Evolutionary conservation across 2,329 filamentous ascomycete species (phyloP), one percentile per base, ranked within the genome.

Genomic region (Aspergillus carbonarius): DNA sequence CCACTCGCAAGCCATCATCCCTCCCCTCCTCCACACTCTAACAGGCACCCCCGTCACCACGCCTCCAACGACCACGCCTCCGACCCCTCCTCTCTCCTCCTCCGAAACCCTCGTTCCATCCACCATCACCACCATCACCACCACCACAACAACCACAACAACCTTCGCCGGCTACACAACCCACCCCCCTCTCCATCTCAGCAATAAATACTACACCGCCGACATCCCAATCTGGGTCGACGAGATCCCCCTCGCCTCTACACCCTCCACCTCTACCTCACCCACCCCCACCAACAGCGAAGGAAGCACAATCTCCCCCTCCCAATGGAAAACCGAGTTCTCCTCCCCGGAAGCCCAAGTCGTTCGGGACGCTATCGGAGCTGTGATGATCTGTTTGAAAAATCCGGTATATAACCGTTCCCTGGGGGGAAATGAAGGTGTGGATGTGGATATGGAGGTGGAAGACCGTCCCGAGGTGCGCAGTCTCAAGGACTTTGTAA

Each of bases 211-310:
- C 64, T 81, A 80, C 60, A 69, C 63, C 4, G 70, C 76, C 5
- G 74, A 79, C 15, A 68, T 81, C 20, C 76, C 74, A 15, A 71
- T 81, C 46, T 81, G 78, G 78, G 78, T 80, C 18, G 78, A 81
- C 54, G 78, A 80, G 62, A 70, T 80, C 17, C 51, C 51, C 12
- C 51, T 54, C 6, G 13, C 35, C 2, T 8, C 20, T 12, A 13
- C 35, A 12, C 75, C 77, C 1, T 57, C 72, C 1, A 8, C n/a
- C 25, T 13, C 39, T 0, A 13, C 46, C 12, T n/a, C 50, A 15
- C 8, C 54, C 5, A 32, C 50, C 20, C 3, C 47, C 12, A 25
- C 54, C 13, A 25, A 50, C 6, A 37, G 52, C 18, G 10, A 42
- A 15, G 37, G 37, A n/a, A 15, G 55, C 4, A 23, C 54, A 18